A percentile compares a stretch with the other conserved stretches of the same genome.
phyloP scores from a whole-genome alignment of 352 stramenopile species.

The Phytophthora fragariae region DNA sequence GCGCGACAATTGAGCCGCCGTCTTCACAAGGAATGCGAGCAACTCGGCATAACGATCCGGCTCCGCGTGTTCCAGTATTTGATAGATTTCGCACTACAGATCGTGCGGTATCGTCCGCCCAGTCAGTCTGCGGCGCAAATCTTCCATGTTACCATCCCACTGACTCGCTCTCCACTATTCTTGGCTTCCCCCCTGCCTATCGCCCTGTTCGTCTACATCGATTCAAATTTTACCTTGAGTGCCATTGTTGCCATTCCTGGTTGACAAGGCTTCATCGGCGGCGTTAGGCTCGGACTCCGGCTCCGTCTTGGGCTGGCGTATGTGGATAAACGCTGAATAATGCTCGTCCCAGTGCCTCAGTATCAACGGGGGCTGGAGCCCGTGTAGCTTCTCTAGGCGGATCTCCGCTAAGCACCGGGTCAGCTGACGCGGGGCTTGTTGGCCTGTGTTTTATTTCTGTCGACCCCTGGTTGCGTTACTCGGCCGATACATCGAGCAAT shows the following conservation, averaged over 20 bases:
- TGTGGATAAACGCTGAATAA: conserved; percentile 7
- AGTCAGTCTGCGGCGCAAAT: neutral
- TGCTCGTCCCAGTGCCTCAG: neutral
- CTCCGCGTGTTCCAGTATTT: neutral
- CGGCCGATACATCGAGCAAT: neutral
- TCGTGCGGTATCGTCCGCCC: neutral
- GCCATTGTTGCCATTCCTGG: no score
- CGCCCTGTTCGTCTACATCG: neutral
- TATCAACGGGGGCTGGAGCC: neutral
- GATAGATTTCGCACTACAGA: neutral
- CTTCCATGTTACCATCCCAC: neutral
- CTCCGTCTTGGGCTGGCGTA: neutral
- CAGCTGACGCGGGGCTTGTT: neutral
- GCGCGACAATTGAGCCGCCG: no score
- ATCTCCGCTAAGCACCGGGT: neutral
- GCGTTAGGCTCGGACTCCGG: no score
- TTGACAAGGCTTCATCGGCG: no score
- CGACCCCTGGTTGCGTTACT: neutral
- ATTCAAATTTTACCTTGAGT: no score
- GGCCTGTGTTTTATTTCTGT: neutral
- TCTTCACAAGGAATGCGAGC: neutral
- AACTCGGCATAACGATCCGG: neutral
- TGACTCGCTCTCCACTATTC: neutral
- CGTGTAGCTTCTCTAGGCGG: neutral
- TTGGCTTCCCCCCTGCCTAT: neutral